Base-by-base conservation (phyloP, 768 basidiomycete species). In the Tricholoma furcatifolium region DNA sequence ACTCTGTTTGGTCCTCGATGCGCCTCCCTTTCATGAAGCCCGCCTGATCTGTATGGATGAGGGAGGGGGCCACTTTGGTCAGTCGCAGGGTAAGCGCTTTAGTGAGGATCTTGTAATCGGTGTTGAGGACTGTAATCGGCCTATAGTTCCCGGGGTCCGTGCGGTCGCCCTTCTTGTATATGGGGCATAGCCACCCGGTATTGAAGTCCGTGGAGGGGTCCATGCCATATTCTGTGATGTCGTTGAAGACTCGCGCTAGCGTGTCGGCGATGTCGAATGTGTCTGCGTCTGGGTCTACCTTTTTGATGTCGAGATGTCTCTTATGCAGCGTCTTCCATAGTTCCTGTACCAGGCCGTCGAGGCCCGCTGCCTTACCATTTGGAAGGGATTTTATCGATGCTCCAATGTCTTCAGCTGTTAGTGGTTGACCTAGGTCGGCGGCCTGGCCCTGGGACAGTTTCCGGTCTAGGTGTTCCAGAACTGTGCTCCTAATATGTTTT, bases 71-170 rank as follows among this genome's bases (percentile, higher is more conserved):
- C 2, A 41, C 50, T 3, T 40, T 24, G 9, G 3, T 9, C 2
- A 51, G 43, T 7, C 18, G 27, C 12, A 27, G n/a, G 5, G 32
- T 38, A 10, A 51, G 35, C 2, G 27, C 24, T 32, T 55, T 55
- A 2, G 54, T 55, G 35, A 43, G 45, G 10, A 47, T 55, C 35
- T 55, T 55, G 41, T 55, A 55, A 36, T 50, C 38, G 2, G 43
- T 40, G n/a, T n/a, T n/a, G n/a, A n/a, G n/a, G n/a, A n/a, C n/a
- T n/a, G n/a, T n/a, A n/a, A n/a, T n/a, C n/a, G n/a, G n/a, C n/a
- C n/a, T n/a, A n/a, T n/a, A n/a, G n/a, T n/a, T n/a, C n/a, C n/a
- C n/a, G n/a, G n/a, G n/a, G n/a, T n/a, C n/a, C n/a, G n/a, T n/a
- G n/a, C n/a, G n/a, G n/a, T n/a, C n/a, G n/a, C n/a, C n/a, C n/a